Conservation (phyloP, 768 basidiomycete genomes). For the Royoungia palumana region DNA sequence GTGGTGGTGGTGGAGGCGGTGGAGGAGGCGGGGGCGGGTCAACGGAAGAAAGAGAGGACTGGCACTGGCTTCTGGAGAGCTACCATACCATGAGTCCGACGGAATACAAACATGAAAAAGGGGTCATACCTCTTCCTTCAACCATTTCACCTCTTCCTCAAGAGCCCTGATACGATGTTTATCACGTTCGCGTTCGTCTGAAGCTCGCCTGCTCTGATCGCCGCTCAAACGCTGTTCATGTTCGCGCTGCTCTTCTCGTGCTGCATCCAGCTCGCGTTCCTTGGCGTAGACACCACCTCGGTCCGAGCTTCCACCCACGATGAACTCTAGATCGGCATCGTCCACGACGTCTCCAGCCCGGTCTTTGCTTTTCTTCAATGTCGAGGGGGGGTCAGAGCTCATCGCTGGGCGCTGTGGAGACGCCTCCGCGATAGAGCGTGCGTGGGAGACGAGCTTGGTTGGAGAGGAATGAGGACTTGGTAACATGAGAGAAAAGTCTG, state of each 20-base stretch:
- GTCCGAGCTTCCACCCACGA: constrained; percentile 40
- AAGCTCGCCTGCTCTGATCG: constrained; percentile 29
- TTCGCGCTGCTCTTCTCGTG: constrained; percentile 47
- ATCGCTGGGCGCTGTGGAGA: constrained; percentile 2
- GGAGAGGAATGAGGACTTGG: constrained; percentile 44
- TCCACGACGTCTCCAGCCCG: constrained; percentile 32
- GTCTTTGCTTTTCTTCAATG: constrained; percentile 44
- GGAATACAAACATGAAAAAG: not conserved
- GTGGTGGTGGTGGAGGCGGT: constrained; percentile 35
- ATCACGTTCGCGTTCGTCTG: constrained; percentile 49
- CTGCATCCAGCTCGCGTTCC: constrained; percentile 59
- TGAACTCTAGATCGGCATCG: constrained; percentile 26
- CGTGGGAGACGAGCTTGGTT: constrained; percentile 21
- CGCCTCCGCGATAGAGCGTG: constrained; percentile 18
- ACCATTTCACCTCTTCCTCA: constrained; percentile 59
- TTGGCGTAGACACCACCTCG: constrained; percentile 53
- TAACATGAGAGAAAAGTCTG: constrained; percentile 50
- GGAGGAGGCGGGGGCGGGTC: constrained; percentile 44
- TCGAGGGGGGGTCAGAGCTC: not conserved
- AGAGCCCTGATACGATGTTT: constrained; percentile 61
- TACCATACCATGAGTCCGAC: constrained; percentile 22
- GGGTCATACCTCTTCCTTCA: constrained; percentile 53
- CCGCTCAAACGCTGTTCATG: constrained; percentile 40
- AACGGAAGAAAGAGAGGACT: constrained; percentile 8
- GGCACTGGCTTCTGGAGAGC: constrained; percentile 43